Conservation (phyloP, 371 early-diverging fungal species). For the Mucor racemosus region DNA sequence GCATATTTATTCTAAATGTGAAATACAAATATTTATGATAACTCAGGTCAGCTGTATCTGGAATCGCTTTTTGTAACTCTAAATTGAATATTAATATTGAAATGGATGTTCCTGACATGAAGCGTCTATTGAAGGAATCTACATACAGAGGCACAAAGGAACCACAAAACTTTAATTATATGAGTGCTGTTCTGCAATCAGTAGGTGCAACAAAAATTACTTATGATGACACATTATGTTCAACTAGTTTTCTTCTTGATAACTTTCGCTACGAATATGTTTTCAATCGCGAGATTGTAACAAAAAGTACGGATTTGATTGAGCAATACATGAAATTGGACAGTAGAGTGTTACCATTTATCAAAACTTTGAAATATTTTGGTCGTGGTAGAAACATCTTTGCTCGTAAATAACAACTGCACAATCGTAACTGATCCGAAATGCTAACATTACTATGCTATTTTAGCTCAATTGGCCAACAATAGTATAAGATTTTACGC, state of each 20-base stretch:
- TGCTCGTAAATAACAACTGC: not conserved
- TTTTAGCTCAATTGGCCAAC: not conserved
- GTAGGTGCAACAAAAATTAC: not conserved
- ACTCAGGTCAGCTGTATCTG: slow-evolving; percentile 4
- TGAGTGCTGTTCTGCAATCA: not conserved
- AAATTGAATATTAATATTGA: slow-evolving; percentile 12
- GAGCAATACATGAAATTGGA: slow-evolving; percentile 11
- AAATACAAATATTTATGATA: not conserved
- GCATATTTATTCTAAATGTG: not conserved
- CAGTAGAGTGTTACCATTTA: not conserved
- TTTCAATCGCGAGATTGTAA: slow-evolving; percentile 14
- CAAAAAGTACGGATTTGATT: slow-evolving; percentile 7
- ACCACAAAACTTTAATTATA: not conserved
- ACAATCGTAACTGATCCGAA: not conserved
- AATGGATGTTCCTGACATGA: slow-evolving; percentile 14
- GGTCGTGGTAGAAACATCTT: slow-evolving; percentile 10
- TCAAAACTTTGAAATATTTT: slow-evolving; percentile 7
- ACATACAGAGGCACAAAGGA: not conserved
- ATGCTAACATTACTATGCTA: no score
- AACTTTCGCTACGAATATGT: slow-evolving; percentile 6
- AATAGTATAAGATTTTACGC: slow-evolving; percentile 13
- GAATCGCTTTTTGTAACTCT: not conserved
- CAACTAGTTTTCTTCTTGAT: not conserved
- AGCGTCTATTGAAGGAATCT: not conserved
- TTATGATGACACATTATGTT: not conserved